Evolutionary conservation across 2,329 filamentous ascomycete genomes (phyloP).

Genomic region (Penicillium sp.): DNA sequence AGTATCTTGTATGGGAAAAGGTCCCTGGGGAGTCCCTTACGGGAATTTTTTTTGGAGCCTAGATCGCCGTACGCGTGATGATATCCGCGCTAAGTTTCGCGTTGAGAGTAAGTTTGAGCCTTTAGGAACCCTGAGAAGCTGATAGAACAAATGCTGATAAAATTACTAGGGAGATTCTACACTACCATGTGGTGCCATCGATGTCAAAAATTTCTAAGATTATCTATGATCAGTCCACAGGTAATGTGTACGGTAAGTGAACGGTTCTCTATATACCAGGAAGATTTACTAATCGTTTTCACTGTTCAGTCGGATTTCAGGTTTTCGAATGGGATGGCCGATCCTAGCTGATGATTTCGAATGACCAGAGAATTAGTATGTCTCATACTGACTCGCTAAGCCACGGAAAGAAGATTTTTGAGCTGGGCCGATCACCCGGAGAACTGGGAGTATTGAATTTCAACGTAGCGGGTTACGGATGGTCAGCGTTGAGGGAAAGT

Average conservation of each 20-base stretch:
- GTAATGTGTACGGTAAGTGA: slow-evolving; percentile 15
- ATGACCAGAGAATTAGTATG: slow-evolving; percentile 11
- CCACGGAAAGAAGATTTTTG: neutral
- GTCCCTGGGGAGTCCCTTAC: slow-evolving; percentile 19
- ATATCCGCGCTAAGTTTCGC: slow-evolving; percentile 22
- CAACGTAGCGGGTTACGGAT: too few species aligned
- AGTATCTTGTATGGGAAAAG: slow-evolving; percentile 24
- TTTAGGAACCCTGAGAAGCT: too few species aligned
- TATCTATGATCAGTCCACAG: slow-evolving; percentile 24
- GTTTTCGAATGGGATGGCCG: slow-evolving; percentile 20
- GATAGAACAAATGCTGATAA: neutral
- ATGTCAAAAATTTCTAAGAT: slow-evolving; percentile 18
- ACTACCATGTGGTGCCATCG: slow-evolving; percentile 14
- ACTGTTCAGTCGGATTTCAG: slow-evolving; percentile 13
- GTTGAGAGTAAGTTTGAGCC: slow-evolving; percentile 8
- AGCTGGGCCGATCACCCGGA: slow-evolving; percentile 14
- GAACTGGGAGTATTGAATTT: slow-evolving; percentile 10
- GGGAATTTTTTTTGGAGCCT: slow-evolving; percentile 21
- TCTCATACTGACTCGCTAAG: slow-evolving; percentile 12
- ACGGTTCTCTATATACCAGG: slow-evolving; percentile 5
- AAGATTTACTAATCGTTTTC: slow-evolving; percentile 10
- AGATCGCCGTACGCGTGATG: slow-evolving; percentile 10
- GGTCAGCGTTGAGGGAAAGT: too few species aligned
- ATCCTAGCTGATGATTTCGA: slow-evolving; percentile 8
- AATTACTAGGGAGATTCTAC: slow-evolving; percentile 17